A percentile compares a stretch with the other conserved stretches of the same genome.
Evolutionary conservation across 2,329 filamentous ascomycete species (phyloP).

Genomic region (Sporothrix phasma): DNA sequence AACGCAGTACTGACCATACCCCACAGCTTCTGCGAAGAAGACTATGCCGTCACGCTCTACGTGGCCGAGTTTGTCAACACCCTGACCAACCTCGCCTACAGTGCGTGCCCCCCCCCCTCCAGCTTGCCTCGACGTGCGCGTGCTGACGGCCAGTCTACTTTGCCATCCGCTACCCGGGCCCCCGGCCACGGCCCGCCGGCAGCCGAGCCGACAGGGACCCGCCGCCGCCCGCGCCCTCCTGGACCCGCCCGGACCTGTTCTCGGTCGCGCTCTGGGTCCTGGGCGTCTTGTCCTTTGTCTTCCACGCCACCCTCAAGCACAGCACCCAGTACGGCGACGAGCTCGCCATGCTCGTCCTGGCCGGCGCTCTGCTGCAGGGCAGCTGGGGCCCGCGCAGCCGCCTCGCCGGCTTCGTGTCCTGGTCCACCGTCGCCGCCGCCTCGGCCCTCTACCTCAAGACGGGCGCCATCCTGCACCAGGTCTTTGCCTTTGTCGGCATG

Average conservation of each 20-base stretch:
- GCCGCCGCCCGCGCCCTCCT: background rate
- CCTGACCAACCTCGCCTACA: constrained; percentile 39
- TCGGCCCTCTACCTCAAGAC: constrained; percentile 34
- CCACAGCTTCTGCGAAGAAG: constrained; percentile 33
- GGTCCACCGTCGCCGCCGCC: constrained; percentile 32
- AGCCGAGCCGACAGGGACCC: background rate
- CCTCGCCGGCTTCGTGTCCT: constrained; percentile 29
- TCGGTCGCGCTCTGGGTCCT: constrained; percentile 32
- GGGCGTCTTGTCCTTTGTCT: constrained; percentile 34
- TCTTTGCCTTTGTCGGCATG: constrained; percentile 29
- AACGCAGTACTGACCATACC: background rate
- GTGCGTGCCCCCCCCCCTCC: constrained; percentile 24
- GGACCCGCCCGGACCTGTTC: constrained; percentile 30
- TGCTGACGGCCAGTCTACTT: constrained; percentile 27
- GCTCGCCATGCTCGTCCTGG: constrained; percentile 47
- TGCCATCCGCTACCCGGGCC: constrained; percentile 30
- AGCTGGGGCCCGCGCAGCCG: constrained; percentile 35
- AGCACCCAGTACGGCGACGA: constrained; percentile 42
- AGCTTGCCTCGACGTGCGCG: background rate
- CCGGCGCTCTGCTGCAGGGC: constrained; percentile 42
- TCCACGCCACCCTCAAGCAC: constrained; percentile 37
- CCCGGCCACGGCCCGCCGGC: background rate
- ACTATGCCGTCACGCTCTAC: constrained; percentile 43
- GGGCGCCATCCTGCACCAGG: constrained; percentile 35
- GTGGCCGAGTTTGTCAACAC: constrained; percentile 46